Evolutionary conservation across 2,329 filamentous ascomycete genomes (phyloP).

Genomic region (Trichoderma atroviride): DNA sequence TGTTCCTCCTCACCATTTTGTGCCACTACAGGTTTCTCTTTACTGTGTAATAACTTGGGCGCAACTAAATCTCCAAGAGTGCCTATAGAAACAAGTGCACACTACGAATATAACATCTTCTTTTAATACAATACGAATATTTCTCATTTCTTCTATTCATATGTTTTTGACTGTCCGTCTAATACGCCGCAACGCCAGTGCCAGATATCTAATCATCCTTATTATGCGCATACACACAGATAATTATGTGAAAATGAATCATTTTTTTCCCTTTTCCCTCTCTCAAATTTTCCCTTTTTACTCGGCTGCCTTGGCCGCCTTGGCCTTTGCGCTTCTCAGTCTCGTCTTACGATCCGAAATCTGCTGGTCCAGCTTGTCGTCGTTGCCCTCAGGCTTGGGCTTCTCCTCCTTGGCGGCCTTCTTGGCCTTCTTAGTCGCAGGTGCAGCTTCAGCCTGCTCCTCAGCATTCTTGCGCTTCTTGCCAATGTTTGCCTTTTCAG

Average conservation of each 20-base stretch:
- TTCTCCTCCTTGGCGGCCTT: conserved; percentile 36
- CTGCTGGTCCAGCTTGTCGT: conserved; percentile 59
- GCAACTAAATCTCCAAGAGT: neutral
- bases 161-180: conserved; percentile 31
- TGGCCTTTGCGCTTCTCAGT: conserved; percentile 62
- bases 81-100: neutral
- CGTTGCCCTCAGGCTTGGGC: conserved; percentile 49
- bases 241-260: conserved; percentile 15
- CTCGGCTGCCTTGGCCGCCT: conserved; percentile 56
- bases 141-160: conserved; percentile 27
- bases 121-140: conserved; percentile 12
- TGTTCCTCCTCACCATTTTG: neutral
- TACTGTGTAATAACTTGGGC: neutral
- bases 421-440: conserved; percentile 43
- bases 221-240: conserved; percentile 25
- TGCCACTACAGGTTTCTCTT: neutral
- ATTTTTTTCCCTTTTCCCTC: neutral
- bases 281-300: conserved; percentile 41
- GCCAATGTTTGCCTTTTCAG: conserved; percentile 59
- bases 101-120: neutral
- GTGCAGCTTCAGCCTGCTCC: conserved; percentile 50
- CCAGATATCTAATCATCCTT: conserved; percentile 30
- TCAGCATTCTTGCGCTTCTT: conserved; percentile 65
- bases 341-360: conserved; percentile 61
- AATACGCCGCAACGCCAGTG: conserved; percentile 41